These are phyloP conservation scores for Garcia nutans DNA, from an alignment of 345 rosid species.

Conservation along the genomic window DNA sequence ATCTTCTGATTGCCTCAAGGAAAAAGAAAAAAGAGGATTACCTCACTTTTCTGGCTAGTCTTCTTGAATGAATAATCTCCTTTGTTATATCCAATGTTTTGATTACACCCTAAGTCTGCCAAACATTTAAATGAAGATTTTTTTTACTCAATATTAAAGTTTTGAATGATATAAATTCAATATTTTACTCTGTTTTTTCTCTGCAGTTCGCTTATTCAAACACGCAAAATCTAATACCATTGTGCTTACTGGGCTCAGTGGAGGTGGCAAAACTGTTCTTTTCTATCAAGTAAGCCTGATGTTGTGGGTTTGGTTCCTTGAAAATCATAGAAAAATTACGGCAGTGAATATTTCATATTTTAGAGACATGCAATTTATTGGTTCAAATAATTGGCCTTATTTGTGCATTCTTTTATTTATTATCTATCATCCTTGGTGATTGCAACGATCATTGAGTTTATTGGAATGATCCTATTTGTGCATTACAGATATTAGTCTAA, in stretches of 20 bases:
- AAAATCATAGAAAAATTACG: neutral
- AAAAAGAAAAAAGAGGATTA: neutral
- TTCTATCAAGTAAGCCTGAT: slow-evolving; percentile 62
- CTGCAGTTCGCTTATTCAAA: slow-evolving; percentile 53
- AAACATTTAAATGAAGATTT: neutral
- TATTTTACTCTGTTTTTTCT: neutral
- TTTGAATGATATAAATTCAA: neutral
- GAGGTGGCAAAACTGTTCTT: slow-evolving; percentile 81
- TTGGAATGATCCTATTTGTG: neutral
- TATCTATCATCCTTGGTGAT: neutral
- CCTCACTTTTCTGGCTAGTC: neutral
- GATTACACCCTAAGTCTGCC: neutral
- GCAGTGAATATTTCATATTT: neutral
- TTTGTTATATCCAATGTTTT: neutral
- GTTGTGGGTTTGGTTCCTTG: slow-evolving; percentile 18
- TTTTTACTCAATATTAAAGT: neutral
- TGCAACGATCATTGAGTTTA: neutral
- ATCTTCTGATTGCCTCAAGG: neutral
- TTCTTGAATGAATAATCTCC: neutral
- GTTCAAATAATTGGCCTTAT: neutral
- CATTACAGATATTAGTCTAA: slow-evolving; percentile 2
- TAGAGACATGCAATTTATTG: neutral
- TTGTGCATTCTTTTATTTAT: neutral
- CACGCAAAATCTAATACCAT: slow-evolving; percentile 65
- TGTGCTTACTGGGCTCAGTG: slow-evolving; percentile 75